Evolutionary conservation across 495 filamentous ascomycete species (phyloP).

Genomic region (Trichoderma reesei): DNA sequence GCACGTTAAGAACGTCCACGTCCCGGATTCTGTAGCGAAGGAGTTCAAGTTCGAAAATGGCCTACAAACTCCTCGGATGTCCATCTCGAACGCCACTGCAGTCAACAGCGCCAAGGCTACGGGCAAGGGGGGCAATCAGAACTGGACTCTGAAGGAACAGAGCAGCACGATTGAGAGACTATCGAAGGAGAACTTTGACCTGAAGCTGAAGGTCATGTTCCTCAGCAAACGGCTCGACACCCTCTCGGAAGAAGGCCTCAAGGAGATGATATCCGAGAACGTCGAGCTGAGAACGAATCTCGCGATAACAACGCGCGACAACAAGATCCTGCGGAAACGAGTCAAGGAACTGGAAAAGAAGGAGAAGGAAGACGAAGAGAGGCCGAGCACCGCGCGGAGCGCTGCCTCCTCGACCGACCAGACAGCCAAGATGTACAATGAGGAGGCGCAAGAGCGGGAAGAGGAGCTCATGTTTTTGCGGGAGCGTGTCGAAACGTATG

Average conservation of each 20-base stretch:
- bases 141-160: conserved; percentile 91
- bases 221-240: conserved; percentile 87
- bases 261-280: conserved; percentile 95
- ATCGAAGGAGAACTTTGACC: conserved; percentile 92
- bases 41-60: conserved; percentile 60
- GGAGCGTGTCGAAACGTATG: conserved; percentile 74
- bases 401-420: conserved; percentile 41
- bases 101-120: conserved; percentile 34
- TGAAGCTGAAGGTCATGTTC: conserved; percentile 96
- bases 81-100: conserved; percentile 43
- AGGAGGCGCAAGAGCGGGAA: conserved; percentile 62
- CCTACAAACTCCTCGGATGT: conserved; percentile 40
- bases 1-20: conserved; percentile 77
- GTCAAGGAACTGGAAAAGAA: conserved; percentile 81
- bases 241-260: conserved; percentile 90
- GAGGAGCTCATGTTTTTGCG: conserved; percentile 75
- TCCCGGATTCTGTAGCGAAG: conserved; percentile 78
- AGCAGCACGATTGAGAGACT: conserved; percentile 91
- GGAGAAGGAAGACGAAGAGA: conserved; percentile 59
- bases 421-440: conserved; percentile 33
- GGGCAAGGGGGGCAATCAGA: conserved; percentile 57
- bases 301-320: conserved; percentile 78
- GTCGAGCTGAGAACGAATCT: conserved; percentile 88
- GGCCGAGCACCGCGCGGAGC: conserved; percentile 44
- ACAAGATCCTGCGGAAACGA: conserved; percentile 64